Evolutionary conservation across 1,139 yeast species (phyloP).

Genomic region (Candida albicans): DNA sequence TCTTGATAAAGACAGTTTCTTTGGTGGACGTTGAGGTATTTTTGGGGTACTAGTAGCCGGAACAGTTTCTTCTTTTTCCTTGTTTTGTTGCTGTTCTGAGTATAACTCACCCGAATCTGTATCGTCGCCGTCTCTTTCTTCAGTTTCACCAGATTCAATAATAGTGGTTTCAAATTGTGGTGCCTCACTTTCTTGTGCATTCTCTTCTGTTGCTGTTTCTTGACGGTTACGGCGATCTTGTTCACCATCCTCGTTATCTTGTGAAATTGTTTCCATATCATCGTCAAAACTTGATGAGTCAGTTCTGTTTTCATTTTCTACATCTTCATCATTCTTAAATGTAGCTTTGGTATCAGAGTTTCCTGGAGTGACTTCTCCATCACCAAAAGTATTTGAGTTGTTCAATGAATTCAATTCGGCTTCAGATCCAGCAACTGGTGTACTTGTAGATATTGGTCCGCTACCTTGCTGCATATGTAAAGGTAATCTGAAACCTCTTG

Average conservation of each 20-base stretch:
- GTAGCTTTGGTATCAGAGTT: conserved; percentile 31
- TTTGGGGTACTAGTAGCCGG: conserved; percentile 5
- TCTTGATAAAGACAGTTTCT: conserved; percentile 11
- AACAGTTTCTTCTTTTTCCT: background rate
- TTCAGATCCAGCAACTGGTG: background rate
- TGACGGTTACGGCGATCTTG: no score
- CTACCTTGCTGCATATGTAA: background rate
- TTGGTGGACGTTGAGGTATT: conserved; percentile 14
- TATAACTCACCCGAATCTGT: background rate
- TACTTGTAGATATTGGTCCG: background rate
- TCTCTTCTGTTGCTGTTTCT: no score
- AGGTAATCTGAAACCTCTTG: background rate
- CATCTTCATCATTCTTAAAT: conserved; percentile 32
- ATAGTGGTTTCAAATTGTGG: no score
- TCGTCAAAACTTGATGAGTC: conserved; percentile 31
- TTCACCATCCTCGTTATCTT: conserved; percentile 22
- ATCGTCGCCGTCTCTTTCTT: background rate
- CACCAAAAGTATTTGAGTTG: conserved; percentile 15
- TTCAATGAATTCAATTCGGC: conserved; percentile 2
- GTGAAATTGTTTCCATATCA: conserved; percentile 36
- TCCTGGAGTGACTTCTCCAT: conserved; percentile 41
- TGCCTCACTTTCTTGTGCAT: no score
- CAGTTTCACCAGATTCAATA: no score
- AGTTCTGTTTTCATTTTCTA: conserved; percentile 17
- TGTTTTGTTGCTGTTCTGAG: background rate